Evolutionary conservation across 306 rosid species (phyloP), one percentile per base, ranked within the genome.

Genomic region (Quillaja saponaria): DNA sequence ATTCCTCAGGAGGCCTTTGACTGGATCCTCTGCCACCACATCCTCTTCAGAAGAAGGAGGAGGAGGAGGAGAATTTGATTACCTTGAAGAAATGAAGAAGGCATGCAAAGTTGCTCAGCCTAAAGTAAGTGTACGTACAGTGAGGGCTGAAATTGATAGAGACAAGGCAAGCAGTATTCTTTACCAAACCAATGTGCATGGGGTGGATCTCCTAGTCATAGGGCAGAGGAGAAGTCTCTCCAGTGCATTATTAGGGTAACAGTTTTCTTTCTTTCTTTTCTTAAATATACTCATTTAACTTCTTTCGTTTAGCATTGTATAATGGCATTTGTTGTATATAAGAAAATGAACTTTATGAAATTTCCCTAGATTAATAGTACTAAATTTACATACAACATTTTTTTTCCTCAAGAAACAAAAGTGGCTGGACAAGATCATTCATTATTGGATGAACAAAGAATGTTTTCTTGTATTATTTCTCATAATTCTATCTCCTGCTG

Each of bases 201-300:
- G 67, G 55, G 55, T 87, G 33, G 90, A 90, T 69, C 69, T 84
- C 55, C 63, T 87, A 6, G 63, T 90, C 63, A 68, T 84, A 42
- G 97, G 95, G 34, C 95, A 87, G 59, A 78, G 82, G 7, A 77
- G 84, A 61, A 87, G 74, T 64, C 67, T 87, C 63, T 80, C 97
- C 66, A 74, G 83, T 0, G 67, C 86, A 13, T 28, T 90, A 8
- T 69, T 90, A 73, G 95, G 97, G 95, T 84, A 61, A 2, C 31
- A 39, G 10, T 2, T 39, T 12, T 39, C 44, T 8, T 8, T 39
- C 44, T 39, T 12, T 5, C 40, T 10, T 39, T 39, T 39, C 44
- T 1, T 25, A 25, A 25, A 25, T 25, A n/a, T 10, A 39, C 13
- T 39, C 44, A 39, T 8, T n/a, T 8, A 39, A 2, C 7, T 12